Percentiles rank a stretch among this genome's conserved stretches.
Conservation (phyloP, 257 asterid species). For the Rehmannia glutinosa region DNA sequence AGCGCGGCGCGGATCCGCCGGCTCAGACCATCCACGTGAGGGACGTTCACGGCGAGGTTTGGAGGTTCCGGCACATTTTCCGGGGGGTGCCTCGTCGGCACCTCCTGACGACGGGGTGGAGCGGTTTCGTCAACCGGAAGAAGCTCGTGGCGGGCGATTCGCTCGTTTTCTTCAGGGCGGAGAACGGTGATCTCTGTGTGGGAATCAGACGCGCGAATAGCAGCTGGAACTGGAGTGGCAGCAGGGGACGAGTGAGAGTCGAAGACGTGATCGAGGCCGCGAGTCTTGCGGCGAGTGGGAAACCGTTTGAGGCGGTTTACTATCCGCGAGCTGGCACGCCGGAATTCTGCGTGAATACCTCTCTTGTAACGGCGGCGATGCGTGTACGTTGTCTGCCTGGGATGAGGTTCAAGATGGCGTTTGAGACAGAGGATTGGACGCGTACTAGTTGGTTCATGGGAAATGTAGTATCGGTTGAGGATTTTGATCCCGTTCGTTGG, state of each 20-base stretch:
- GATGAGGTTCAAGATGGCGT: constrained; percentile 62
- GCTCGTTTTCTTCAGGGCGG: constrained; percentile 56
- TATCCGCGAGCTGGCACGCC: constrained; percentile 67
- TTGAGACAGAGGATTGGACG: constrained; percentile 64
- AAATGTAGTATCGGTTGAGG: constrained; percentile 47
- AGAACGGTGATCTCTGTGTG: constrained; percentile 58
- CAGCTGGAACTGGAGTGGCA: constrained; percentile 36
- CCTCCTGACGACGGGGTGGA: constrained; percentile 67
- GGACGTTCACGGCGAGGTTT: constrained; percentile 61
- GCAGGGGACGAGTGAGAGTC: constrained; percentile 36
- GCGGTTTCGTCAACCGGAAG: constrained; percentile 57
- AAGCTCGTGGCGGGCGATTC: constrained; percentile 71
- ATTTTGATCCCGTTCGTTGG: constrained; percentile 58
- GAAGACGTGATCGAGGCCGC: constrained; percentile 64
- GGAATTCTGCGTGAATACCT: constrained; percentile 55
- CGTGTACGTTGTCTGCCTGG: constrained; percentile 53
- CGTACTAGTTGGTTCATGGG: constrained; percentile 72
- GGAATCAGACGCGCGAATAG: constrained; percentile 57
- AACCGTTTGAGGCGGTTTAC: constrained; percentile 51
- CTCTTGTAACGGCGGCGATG: constrained; percentile 46
- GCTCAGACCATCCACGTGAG: constrained; percentile 58
- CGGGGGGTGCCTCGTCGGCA: constrained; percentile 69
- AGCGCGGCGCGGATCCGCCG: constrained; percentile 54
- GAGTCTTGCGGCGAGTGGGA: constrained; percentile 43
- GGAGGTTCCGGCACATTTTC: constrained; percentile 64